Conservation (phyloP, 139 green algal species). For the Deuterostichococcus epilithicus region DNA sequence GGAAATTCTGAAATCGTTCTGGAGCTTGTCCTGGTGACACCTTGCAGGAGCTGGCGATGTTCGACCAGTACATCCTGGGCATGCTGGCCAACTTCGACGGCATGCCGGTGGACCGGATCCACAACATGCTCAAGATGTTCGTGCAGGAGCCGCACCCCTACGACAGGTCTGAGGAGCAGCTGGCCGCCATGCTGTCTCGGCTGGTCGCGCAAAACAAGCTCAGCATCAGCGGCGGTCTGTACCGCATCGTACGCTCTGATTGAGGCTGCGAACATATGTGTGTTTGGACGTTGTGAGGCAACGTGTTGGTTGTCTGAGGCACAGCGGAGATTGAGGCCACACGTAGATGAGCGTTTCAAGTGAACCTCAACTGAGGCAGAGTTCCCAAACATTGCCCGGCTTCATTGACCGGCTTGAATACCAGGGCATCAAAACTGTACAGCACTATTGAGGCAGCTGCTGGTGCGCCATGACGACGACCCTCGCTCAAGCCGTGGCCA, state of each 20-base stretch:
- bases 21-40: not conserved
- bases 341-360: too few relatives aligned
- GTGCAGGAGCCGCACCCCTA: slow-evolving; percentile 74
- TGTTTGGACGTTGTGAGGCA: too few relatives aligned
- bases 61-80: slow-evolving; percentile 81
- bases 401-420: too few relatives aligned
- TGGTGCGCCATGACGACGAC: too few relatives aligned
- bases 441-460: too few relatives aligned
- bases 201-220: slow-evolving; percentile 71
- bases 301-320: too few relatives aligned
- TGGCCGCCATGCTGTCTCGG: slow-evolving; percentile 59
- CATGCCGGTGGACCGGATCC: slow-evolving; percentile 81
- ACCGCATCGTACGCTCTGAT: slow-evolving; percentile 15
- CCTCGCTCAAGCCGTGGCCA: not conserved
- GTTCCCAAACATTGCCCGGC: too few relatives aligned
- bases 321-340: too few relatives aligned
- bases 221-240: slow-evolving; percentile 34
- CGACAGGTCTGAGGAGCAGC: slow-evolving; percentile 69
- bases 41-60: slow-evolving; percentile 52
- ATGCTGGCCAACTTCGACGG: slow-evolving; percentile 87
- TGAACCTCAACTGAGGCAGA: too few relatives aligned
- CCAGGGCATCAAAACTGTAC: too few relatives aligned
- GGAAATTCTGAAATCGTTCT: too few relatives aligned
- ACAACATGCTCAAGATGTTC: slow-evolving; percentile 97
- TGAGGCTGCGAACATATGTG: too few relatives aligned